Conservation (phyloP, 2,329 filamentous ascomycete genomes). For the Fusarium gaditjirri region DNA sequence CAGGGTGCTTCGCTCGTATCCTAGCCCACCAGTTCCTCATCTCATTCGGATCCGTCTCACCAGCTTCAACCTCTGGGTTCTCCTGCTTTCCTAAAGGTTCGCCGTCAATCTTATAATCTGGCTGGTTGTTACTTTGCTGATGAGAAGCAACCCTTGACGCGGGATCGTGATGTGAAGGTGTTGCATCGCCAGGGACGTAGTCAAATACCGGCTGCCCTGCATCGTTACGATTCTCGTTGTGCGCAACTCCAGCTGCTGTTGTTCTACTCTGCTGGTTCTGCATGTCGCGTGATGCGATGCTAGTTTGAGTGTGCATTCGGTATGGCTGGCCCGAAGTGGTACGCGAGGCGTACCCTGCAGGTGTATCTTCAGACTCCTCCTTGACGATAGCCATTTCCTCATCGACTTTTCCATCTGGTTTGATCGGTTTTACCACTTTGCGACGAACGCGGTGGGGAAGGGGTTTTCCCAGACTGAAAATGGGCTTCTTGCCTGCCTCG, state of each 20-base stretch:
- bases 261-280: slow-evolving; percentile 13
- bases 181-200: background rate
- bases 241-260: slow-evolving; percentile 8
- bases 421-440: slow-evolving; percentile 2
- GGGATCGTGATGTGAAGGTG: background rate
- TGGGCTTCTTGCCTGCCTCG: slow-evolving; percentile 21
- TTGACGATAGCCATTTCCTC: slow-evolving; percentile 20
- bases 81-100: slow-evolving; percentile 35
- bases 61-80: slow-evolving; percentile 19
- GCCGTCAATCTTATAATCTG: slow-evolving; percentile 25
- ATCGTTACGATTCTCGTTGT: slow-evolving; percentile 18
- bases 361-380: background rate
- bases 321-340: slow-evolving; percentile 3
- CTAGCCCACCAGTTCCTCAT: slow-evolving; percentile 41
- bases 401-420: slow-evolving; percentile 2
- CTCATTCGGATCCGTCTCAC: slow-evolving; percentile 22
- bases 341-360: background rate
- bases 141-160: background rate
- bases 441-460: slow-evolving; percentile 31
- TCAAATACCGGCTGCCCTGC: slow-evolving; percentile 23
- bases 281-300: background rate
- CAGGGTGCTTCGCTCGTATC: slow-evolving; percentile 33
- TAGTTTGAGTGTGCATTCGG: background rate
- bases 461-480: slow-evolving; percentile 36
- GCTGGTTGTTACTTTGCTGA: background rate